Evolutionary conservation across 2,329 filamentous ascomycete genomes (phyloP).

Genomic region (Mycosphaerella arachidis): DNA sequence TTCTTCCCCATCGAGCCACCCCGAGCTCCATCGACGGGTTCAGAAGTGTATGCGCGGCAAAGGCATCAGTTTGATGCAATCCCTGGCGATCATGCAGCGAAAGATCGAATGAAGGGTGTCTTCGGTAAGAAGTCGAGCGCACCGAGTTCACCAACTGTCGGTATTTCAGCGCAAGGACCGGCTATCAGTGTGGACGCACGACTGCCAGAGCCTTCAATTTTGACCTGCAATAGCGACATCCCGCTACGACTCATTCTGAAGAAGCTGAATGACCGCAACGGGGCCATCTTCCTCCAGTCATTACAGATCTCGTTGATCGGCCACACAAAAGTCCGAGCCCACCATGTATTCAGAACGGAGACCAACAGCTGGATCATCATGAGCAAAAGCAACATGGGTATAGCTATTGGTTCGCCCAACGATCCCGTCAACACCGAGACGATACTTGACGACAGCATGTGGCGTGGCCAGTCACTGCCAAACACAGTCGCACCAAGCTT

Average conservation of each 20-base stretch:
- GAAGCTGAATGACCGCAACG: constrained; percentile 65
- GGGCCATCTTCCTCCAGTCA: constrained; percentile 69
- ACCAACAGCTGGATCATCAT: constrained; percentile 70
- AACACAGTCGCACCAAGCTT: constrained; percentile 75
- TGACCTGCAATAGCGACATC: constrained; percentile 83
- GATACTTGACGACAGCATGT: constrained; percentile 57
- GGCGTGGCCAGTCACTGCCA: constrained; percentile 68
- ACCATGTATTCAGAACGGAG: constrained; percentile 68
- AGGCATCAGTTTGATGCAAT: constrained; percentile 53
- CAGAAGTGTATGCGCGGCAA: constrained; percentile 80
- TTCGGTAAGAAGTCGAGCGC: constrained; percentile 45
- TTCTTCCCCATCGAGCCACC: constrained; percentile 93
- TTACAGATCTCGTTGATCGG: constrained; percentile 79
- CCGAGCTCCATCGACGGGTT: constrained; percentile 59
- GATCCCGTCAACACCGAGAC: constrained; percentile 54
- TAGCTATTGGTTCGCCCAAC: constrained; percentile 57
- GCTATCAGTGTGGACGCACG: constrained; percentile 75
- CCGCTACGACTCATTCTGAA: constrained; percentile 76
- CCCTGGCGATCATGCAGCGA: constrained; percentile 27
- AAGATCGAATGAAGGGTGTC: constrained; percentile 54
- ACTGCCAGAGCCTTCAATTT: constrained; percentile 77
- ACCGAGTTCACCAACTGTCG: constrained; percentile 25
- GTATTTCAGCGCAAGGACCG: constrained; percentile 36
- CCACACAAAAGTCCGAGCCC: constrained; percentile 72
- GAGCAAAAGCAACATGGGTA: constrained; percentile 65